phyloP scores from a whole-genome alignment of 2,329 filamentous ascomycete genomes.

The Didymella exigua region DNA sequence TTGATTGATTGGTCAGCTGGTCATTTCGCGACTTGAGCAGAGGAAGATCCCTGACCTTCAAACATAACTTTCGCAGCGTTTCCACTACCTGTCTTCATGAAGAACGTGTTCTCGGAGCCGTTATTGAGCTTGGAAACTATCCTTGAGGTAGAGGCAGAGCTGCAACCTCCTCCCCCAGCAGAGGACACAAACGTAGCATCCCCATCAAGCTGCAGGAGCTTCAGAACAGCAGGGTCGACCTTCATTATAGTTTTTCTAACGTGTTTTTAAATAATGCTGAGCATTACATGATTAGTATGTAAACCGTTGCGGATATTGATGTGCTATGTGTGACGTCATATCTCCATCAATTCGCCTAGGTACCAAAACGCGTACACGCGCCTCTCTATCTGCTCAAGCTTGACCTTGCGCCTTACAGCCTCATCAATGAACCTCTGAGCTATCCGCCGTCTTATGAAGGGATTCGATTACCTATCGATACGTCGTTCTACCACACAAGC shows the following conservation, averaged over 20 bases:
- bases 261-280: not conserved
- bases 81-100: conserved; percentile 73
- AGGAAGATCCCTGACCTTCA: conserved; percentile 53
- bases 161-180: conserved; percentile 70
- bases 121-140: conserved; percentile 55
- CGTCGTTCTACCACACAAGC: no score
- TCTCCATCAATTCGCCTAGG: not conserved
- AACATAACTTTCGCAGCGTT: conserved; percentile 71
- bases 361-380: not conserved
- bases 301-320: not conserved
- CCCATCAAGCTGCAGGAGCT: conserved; percentile 65
- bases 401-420: no score
- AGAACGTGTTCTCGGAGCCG: conserved; percentile 63
- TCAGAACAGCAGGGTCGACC: conserved; percentile 67
- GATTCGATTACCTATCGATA: no score
- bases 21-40: not conserved
- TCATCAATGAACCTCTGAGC: no score
- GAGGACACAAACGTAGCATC: conserved; percentile 61
- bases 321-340: not conserved
- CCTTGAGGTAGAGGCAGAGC: conserved; percentile 68
- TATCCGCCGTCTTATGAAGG: no score
- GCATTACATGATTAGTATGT: not conserved
- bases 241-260: conserved; percentile 46
- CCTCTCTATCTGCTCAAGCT: not conserved
- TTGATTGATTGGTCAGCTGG: conserved; percentile 35